Percentiles rank a stretch among this genome's conserved stretches.
phyloP scores from a whole-genome alignment of 129 eudicot genomes.

The Apium graveolens region DNA sequence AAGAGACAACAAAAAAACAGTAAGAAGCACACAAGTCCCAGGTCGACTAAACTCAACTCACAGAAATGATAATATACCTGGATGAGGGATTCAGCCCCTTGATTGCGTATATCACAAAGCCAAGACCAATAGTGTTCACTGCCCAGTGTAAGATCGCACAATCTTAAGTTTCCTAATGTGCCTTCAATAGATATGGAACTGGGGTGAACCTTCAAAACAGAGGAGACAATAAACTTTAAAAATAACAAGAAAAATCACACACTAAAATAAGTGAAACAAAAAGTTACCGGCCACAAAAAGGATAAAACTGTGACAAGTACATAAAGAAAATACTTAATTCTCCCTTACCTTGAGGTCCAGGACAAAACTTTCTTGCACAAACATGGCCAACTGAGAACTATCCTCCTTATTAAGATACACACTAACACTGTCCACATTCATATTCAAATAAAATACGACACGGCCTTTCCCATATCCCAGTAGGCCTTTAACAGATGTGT shows the following conservation, averaged over 20 bases:
- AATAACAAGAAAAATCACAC: neutral
- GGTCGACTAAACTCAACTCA: neutral
- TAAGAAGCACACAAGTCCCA: constrained; percentile 2
- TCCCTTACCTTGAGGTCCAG: constrained; percentile 71
- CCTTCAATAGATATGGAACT: constrained; percentile 80
- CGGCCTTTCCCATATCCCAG: constrained; percentile 89
- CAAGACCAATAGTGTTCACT: constrained; percentile 81
- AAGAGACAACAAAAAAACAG: constrained; percentile 1
- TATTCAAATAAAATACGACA: constrained; percentile 57
- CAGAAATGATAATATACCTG: constrained; percentile 42
- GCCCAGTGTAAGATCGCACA: constrained; percentile 77
- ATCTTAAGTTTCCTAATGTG: constrained; percentile 82
- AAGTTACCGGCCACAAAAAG: neutral
- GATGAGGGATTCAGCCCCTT: constrained; percentile 83
- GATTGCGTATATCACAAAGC: constrained; percentile 93
- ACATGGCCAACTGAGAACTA: constrained; percentile 85
- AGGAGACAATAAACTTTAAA: neutral
- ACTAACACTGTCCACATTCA: constrained; percentile 81
- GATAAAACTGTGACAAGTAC: neutral
- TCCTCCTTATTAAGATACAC: constrained; percentile 87
- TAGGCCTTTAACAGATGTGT: constrained; percentile 63
- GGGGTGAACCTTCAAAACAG: constrained; percentile 66
- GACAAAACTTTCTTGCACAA: constrained; percentile 79
- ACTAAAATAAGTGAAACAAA: neutral
- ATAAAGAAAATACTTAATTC: neutral